Percentiles rank a stretch among this genome's conserved stretches.
phyloP scores from a whole-genome alignment of 2,329 filamentous ascomycete species.

The Neodidymelliopsis sp. region DNA sequence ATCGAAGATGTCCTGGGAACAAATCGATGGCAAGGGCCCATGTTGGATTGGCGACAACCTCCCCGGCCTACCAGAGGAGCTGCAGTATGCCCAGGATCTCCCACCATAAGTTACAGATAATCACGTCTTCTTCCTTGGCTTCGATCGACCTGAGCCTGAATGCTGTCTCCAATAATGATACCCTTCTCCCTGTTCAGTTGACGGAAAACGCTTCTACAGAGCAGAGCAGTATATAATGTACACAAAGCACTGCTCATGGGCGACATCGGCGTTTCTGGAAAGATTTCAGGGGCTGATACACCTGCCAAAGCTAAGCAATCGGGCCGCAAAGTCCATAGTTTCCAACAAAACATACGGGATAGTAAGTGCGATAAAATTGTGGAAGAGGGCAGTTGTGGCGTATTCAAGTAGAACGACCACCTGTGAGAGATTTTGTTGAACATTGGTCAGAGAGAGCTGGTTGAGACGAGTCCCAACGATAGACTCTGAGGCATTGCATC shows the following conservation, averaged over 20 bases:
- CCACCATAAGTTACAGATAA: background rate
- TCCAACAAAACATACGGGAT: background rate
- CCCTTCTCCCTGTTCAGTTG: background rate
- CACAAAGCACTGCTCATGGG: background rate
- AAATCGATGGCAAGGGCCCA: too few relatives aligned
- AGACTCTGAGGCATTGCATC: background rate
- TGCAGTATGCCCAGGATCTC: conserved; percentile 1
- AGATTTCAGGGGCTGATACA: background rate
- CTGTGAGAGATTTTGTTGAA: background rate
- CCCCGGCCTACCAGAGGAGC: background rate
- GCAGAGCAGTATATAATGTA: background rate
- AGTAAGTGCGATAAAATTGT: background rate
- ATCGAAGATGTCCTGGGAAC: too few relatives aligned
- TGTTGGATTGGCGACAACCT: background rate
- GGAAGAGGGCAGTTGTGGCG: background rate
- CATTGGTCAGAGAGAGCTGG: background rate
- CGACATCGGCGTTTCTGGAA: background rate
- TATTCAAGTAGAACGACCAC: background rate
- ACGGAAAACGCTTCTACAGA: background rate
- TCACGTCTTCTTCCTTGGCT: background rate
- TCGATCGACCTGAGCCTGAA: background rate
- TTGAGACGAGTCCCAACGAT: background rate
- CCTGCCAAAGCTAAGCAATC: background rate
- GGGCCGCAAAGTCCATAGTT: background rate
- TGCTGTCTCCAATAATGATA: conserved; percentile 1